Percentiles rank a stretch among this genome's conserved stretches.
Conservation (phyloP, 129 eudicot genomes). For the Lonicera japonica region DNA sequence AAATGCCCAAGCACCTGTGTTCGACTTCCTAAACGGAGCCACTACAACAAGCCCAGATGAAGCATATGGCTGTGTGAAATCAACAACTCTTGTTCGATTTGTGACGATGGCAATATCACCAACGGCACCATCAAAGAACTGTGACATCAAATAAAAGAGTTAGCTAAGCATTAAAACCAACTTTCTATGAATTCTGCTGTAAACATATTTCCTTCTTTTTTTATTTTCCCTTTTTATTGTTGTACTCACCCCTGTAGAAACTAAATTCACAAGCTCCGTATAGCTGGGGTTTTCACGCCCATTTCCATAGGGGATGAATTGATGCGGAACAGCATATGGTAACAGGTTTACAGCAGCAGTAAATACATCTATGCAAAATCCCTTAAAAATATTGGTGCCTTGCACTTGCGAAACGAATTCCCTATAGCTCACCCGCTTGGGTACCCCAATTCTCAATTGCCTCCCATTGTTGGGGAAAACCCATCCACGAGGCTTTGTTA, state of each 20-base stretch:
- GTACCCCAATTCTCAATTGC: slow-evolving; percentile 70
- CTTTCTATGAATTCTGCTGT: not conserved
- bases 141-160: slow-evolving; percentile 6
- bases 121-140: slow-evolving; percentile 81
- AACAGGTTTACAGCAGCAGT: slow-evolving; percentile 68
- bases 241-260: slow-evolving; percentile 74
- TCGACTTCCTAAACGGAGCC: slow-evolving; percentile 66
- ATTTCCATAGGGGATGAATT: slow-evolving; percentile 66
- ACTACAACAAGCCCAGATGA: slow-evolving; percentile 84
- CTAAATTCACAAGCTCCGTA: slow-evolving; percentile 41
- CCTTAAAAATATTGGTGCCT: slow-evolving; percentile 65
- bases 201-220: no score
- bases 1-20: slow-evolving; percentile 89
- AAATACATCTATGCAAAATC: slow-evolving; percentile 85
- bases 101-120: slow-evolving; percentile 82
- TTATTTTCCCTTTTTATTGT: not conserved
- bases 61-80: slow-evolving; percentile 82
- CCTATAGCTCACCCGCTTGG: slow-evolving; percentile 56
- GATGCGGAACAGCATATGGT: slow-evolving; percentile 84
- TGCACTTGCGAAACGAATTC: slow-evolving; percentile 77
- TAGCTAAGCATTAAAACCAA: not conserved
- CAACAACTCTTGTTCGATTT: slow-evolving; percentile 74
- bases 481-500: slow-evolving; percentile 84
- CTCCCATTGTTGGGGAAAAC: slow-evolving; percentile 84
- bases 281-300: slow-evolving; percentile 67